phyloP scores from a whole-genome alignment of 106 monocot species.

The Xerophyta viscosa region DNA sequence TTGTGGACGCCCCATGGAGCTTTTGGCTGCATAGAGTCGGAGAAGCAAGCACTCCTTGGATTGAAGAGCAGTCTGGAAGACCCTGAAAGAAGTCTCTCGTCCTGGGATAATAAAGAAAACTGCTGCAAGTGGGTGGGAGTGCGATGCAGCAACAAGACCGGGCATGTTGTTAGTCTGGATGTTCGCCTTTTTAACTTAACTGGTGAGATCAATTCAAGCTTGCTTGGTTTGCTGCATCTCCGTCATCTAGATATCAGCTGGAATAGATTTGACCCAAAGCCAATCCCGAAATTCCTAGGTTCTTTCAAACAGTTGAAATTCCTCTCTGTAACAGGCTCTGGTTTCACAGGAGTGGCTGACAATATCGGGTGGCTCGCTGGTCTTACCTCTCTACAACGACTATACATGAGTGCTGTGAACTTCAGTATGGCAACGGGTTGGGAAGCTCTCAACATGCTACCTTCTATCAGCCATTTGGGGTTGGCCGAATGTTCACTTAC shows the following conservation, averaged over 20 bases:
- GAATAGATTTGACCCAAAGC: no score
- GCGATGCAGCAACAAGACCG: background rate
- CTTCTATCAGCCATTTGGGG: background rate
- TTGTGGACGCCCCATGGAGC: no score
- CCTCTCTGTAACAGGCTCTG: no score
- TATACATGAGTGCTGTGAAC: background rate
- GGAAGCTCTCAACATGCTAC: background rate
- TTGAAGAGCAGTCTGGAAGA: background rate
- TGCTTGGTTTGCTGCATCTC: background rate
- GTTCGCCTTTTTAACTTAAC: background rate
- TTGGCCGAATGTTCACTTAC: background rate
- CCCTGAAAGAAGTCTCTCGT: background rate
- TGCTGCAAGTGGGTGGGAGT: slow-evolving; percentile 2
- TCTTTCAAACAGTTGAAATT: no score
- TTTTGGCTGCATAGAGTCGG: background rate
- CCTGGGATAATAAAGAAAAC: background rate
- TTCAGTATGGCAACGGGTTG: background rate
- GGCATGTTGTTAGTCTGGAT: background rate
- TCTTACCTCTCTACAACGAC: background rate
- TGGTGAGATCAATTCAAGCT: background rate
- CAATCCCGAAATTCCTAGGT: no score
- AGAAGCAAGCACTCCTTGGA: background rate
- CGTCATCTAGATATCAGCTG: no score
- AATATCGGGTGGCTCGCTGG: background rate
- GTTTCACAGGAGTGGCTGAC: no score